These are phyloP conservation scores for Cryptomeria japonica DNA, from an alignment of 75 land plant genomes.

Conservation along the genomic window DNA sequence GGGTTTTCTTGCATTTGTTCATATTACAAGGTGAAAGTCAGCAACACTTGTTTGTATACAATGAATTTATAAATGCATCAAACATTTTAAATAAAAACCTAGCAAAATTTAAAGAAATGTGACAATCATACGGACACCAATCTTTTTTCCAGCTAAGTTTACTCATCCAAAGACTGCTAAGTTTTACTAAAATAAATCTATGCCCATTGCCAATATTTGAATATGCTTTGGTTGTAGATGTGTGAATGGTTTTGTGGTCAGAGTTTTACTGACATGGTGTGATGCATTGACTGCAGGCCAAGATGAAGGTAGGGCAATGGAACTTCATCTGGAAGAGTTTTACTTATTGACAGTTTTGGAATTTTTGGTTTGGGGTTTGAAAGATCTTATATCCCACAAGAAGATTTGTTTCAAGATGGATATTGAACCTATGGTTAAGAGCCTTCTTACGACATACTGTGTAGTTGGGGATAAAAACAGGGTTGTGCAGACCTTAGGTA, in stretches of 20 bases:
- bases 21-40: not conserved
- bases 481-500: constrained; percentile 47
- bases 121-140: not conserved
- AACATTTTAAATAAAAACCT: not conserved
- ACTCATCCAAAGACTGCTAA: not conserved
- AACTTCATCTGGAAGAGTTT: constrained; percentile 38
- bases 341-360: constrained; percentile 36
- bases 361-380: constrained; percentile 45
- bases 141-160: not conserved
- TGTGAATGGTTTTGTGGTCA: not conserved
- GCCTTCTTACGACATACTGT: constrained; percentile 22
- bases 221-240: not conserved
- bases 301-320: constrained; percentile 37
- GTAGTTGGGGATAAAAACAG: constrained; percentile 51
- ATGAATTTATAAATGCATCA: not conserved
- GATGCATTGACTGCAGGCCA: constrained; percentile 35
- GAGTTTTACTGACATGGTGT: not conserved
- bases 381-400: constrained; percentile 39
- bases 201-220: not conserved
- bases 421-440: constrained; percentile 28
- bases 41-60: not conserved
- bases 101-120: not conserved
- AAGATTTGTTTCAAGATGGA: constrained; percentile 31
- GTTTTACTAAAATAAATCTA: not conserved
- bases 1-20: not conserved